Conservation (phyloP, 257 asterid genomes). For the Galeopsis tetrahit region DNA sequence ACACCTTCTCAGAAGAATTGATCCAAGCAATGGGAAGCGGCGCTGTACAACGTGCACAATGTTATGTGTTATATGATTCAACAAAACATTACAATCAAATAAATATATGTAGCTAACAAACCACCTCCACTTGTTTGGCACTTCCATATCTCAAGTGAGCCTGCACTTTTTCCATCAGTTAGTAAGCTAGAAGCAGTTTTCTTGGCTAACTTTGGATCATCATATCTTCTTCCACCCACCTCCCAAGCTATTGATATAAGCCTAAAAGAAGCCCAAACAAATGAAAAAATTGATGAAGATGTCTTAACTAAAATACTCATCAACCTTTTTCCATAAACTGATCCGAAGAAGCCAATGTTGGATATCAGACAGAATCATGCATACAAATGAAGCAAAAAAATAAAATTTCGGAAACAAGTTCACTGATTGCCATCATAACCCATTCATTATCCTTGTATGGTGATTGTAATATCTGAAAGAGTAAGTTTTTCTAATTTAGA, state of each 20-base stretch:
- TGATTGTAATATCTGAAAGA: background rate
- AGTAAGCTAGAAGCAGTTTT: slow-evolving; percentile 66
- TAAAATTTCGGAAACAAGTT: background rate
- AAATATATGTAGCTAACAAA: slow-evolving; percentile 9
- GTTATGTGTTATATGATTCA: slow-evolving; percentile 24
- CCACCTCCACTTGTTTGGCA: slow-evolving; percentile 82
- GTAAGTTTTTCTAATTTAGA: background rate
- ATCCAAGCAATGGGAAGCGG: slow-evolving; percentile 72
- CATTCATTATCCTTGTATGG: slow-evolving; percentile 16
- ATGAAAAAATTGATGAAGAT: background rate
- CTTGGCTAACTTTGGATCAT: slow-evolving; percentile 63
- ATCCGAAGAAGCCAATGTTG: background rate
- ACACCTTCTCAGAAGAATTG: slow-evolving; percentile 67
- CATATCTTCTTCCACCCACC: slow-evolving; percentile 74
- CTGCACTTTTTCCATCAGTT: slow-evolving; percentile 43
- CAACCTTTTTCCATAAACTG: background rate
- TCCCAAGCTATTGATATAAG: slow-evolving; percentile 84
- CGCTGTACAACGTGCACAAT: slow-evolving; percentile 46
- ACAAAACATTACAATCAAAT: background rate
- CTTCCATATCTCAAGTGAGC: slow-evolving; percentile 65
- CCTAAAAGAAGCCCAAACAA: slow-evolving; percentile 43
- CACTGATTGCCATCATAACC: background rate
- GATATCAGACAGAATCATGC: background rate
- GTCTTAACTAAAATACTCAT: background rate
- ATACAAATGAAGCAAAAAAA: slow-evolving; percentile 8